A percentile compares a stretch with the other conserved stretches of the same genome.
Evolutionary conservation across 345 rosid species (phyloP).

Genomic region (Rhodomyrtus tomentosa): DNA sequence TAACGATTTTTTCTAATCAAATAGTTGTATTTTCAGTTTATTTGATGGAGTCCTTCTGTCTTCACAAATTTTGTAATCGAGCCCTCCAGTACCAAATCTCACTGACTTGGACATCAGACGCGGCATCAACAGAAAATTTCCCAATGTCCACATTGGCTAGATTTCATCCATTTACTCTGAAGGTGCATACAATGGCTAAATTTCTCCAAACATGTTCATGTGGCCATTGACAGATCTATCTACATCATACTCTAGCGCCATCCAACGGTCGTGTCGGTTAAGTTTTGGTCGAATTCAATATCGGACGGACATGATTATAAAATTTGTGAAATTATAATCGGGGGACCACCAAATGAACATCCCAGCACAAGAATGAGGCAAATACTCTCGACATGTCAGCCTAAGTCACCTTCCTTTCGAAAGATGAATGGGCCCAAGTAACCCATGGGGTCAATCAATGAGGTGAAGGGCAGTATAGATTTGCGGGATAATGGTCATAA

Average conservation of each 20-base stretch:
- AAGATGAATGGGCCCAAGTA: no score
- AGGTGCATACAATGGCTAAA: neutral
- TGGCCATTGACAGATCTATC: neutral
- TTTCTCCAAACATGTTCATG: neutral
- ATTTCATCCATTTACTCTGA: neutral
- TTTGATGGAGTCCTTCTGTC: neutral
- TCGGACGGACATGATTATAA: neutral
- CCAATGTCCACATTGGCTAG: neutral
- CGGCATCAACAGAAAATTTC: no score
- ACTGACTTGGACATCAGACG: neutral
- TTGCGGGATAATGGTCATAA: no score
- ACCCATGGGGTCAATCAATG: neutral
- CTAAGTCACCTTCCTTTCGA: neutral
- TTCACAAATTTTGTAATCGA: neutral
- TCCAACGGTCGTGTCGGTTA: neutral
- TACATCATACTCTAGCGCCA: neutral
- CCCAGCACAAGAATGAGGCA: neutral
- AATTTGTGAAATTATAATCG: fast-evolving
- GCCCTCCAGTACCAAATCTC: neutral
- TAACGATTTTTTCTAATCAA: neutral
- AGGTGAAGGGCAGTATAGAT: neutral
- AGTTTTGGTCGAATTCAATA: neutral
- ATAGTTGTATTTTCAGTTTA: neutral
- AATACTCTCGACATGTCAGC: neutral
- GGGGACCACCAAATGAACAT: neutral